Conservation (phyloP, 805 yeast genomes). For the Monosporozyma solicola region DNA sequence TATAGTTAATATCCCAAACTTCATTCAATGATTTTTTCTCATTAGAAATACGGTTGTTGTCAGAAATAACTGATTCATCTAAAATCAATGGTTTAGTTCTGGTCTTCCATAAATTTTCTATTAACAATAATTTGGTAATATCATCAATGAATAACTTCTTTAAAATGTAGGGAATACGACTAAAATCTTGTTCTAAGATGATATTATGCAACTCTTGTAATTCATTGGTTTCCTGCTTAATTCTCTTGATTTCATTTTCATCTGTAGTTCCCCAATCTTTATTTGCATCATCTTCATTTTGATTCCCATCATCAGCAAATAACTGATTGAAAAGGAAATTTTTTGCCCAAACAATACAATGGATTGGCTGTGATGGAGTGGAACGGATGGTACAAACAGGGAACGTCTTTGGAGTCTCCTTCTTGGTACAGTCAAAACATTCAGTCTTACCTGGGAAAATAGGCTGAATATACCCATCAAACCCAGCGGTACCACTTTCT, state of each 20-base stretch:
- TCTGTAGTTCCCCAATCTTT: slow-evolving; percentile 53
- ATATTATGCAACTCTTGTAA: slow-evolving; percentile 40
- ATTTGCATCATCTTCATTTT: slow-evolving; percentile 32
- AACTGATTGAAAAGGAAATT: slow-evolving; percentile 77
- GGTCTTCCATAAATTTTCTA: slow-evolving; percentile 72
- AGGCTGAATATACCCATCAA: slow-evolving; percentile 89
- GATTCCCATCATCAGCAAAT: slow-evolving; percentile 42
- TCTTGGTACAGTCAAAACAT: slow-evolving; percentile 86
- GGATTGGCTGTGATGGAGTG: slow-evolving; percentile 93
- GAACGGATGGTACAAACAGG: slow-evolving; percentile 97
- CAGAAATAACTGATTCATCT: slow-evolving; percentile 2
- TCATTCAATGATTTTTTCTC: slow-evolving; percentile 27
- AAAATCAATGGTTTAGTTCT: slow-evolving; percentile 64
- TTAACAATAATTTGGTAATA: slow-evolving; percentile 58
- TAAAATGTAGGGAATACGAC: slow-evolving; percentile 38
- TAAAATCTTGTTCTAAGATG: slow-evolving; percentile 24
- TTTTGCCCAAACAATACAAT: slow-evolving; percentile 96
- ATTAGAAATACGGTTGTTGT: slow-evolving; percentile 3
- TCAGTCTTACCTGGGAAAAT: slow-evolving; percentile 75
- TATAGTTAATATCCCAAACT: slow-evolving; percentile 56
- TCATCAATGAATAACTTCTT: slow-evolving; percentile 62
- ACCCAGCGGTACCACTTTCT: slow-evolving; percentile 95
- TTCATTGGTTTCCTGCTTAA: slow-evolving; percentile 61
- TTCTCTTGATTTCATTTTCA: slow-evolving; percentile 52
- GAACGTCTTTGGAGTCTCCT: slow-evolving; percentile 80